phyloP scores from a whole-genome alignment of 208 protist species.

The Trypanosoma melophagium region DNA sequence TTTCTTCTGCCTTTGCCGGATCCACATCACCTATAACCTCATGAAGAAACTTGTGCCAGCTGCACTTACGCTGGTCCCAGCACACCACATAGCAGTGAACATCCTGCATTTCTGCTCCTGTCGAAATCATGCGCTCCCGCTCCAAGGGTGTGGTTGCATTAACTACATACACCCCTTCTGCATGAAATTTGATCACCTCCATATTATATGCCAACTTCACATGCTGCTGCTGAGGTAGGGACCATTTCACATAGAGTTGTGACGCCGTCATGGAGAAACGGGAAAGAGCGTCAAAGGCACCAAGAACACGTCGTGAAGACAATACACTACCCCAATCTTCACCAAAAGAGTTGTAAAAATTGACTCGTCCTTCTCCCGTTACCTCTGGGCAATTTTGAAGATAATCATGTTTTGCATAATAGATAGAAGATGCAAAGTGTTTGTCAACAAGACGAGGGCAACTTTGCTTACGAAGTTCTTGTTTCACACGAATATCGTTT shows the following conservation, averaged over 20 bases:
- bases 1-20: slow-evolving; percentile 29
- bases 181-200: slow-evolving; percentile 31
- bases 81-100: slow-evolving; percentile 40
- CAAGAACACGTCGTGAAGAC: slow-evolving; percentile 37
- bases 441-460: slow-evolving; percentile 26
- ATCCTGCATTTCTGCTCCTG: slow-evolving; percentile 3
- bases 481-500: slow-evolving; percentile 32
- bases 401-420: slow-evolving; percentile 24
- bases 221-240: slow-evolving; percentile 20
- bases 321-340: slow-evolving; percentile 31
- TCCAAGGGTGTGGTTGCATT: slow-evolving; percentile 35
- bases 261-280: slow-evolving; percentile 32
- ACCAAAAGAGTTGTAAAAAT: slow-evolving; percentile 31
- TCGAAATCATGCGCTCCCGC: slow-evolving; percentile 30
- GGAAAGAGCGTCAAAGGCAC: slow-evolving; percentile 33
- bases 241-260: slow-evolving; percentile 43
- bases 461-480: slow-evolving; percentile 24
- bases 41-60: slow-evolving; percentile 49
- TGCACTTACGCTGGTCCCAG: slow-evolving; percentile 51
- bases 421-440: slow-evolving; percentile 33
- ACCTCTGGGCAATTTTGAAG: slow-evolving; percentile 22
- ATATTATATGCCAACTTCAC: slow-evolving; percentile 35
- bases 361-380: slow-evolving; percentile 14
- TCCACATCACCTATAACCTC: slow-evolving; percentile 60
- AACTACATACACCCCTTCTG: slow-evolving; percentile 34